Evolutionary conservation across 805 yeast species (phyloP).

Genomic region (Zygosaccharomyces lentus): DNA sequence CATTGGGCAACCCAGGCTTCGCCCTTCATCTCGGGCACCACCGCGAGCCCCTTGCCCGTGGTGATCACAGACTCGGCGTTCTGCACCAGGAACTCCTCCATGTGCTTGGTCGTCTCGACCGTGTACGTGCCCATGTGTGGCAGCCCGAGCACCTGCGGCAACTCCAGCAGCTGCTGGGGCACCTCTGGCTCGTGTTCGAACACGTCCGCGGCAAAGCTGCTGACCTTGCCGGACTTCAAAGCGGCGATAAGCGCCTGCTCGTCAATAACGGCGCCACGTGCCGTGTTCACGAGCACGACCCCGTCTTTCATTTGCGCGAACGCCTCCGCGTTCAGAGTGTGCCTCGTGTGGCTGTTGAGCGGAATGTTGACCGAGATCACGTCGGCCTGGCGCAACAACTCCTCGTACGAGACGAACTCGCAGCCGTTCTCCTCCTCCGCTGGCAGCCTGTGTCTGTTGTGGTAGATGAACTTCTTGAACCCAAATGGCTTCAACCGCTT

Average conservation of each 20-base stretch:
- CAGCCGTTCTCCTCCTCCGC: conserved; percentile 66
- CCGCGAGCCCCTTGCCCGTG: conserved; percentile 63
- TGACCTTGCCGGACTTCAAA: conserved; percentile 59
- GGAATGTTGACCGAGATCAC: conserved; percentile 75
- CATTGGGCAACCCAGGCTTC: conserved; percentile 28
- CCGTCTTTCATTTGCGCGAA: conserved; percentile 73
- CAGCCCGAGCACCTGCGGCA: conserved; percentile 68
- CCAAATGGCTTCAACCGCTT: conserved; percentile 74
- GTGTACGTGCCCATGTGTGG: conserved; percentile 92
- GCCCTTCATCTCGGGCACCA: conserved; percentile 73
- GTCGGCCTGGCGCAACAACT: conserved; percentile 59
- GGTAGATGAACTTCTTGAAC: conserved; percentile 61
- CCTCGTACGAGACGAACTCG: conserved; percentile 67
- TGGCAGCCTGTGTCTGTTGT: conserved; percentile 59
- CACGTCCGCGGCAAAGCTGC: conserved; percentile 70
- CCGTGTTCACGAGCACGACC: conserved; percentile 72
- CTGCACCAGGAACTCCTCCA: conserved; percentile 75
- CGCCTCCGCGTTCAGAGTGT: conserved; percentile 57
- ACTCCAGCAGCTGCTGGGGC: conserved; percentile 52
- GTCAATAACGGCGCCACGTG: conserved; percentile 81
- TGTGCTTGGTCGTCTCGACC: conserved; percentile 63
- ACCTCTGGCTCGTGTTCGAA: conserved; percentile 71
- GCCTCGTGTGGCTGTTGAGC: conserved; percentile 65
- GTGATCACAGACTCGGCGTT: conserved; percentile 57
- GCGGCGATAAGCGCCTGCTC: conserved; percentile 54